Conservation (phyloP, 257 asterid species). For the Rubia yunnanensis region DNA sequence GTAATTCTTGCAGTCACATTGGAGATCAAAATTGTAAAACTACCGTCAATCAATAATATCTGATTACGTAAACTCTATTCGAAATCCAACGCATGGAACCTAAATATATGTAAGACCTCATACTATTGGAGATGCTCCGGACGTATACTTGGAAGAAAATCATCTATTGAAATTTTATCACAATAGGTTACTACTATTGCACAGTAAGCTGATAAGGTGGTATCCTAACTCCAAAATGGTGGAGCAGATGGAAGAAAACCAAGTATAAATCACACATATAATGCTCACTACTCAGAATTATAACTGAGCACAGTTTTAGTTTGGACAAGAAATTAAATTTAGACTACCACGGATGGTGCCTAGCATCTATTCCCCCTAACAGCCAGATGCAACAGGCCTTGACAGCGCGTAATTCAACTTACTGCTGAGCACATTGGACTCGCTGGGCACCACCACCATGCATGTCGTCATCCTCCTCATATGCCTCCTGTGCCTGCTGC, state of each 20-base stretch:
- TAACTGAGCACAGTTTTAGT: neutral
- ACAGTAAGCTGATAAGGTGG: neutral
- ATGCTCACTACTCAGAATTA: conserved; percentile 7
- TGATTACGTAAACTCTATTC: too few species aligned
- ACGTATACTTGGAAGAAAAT: too few species aligned
- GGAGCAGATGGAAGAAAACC: neutral
- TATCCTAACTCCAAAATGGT: neutral
- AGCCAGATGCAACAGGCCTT: neutral
- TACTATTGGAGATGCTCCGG: too few species aligned
- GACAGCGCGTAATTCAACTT: conserved; percentile 8
- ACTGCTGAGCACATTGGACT: conserved; percentile 52
- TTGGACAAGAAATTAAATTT: neutral
- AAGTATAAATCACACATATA: neutral
- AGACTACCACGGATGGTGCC: neutral
- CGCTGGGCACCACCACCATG: conserved; percentile 48
- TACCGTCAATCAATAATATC: too few species aligned
- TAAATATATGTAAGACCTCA: too few species aligned
- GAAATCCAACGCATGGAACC: too few species aligned
- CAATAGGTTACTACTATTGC: too few species aligned
- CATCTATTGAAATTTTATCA: too few species aligned
- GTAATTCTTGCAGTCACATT: too few species aligned
- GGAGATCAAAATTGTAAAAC: too few species aligned
- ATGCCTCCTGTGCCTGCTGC: conserved; percentile 46
- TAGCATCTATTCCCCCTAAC: neutral
- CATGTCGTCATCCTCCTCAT: conserved; percentile 49